A percentile compares a stretch with the other conserved stretches of the same genome.
phyloP scores from a whole-genome alignment of 768 basidiomycete species.

The Mycena capillaripes region DNA sequence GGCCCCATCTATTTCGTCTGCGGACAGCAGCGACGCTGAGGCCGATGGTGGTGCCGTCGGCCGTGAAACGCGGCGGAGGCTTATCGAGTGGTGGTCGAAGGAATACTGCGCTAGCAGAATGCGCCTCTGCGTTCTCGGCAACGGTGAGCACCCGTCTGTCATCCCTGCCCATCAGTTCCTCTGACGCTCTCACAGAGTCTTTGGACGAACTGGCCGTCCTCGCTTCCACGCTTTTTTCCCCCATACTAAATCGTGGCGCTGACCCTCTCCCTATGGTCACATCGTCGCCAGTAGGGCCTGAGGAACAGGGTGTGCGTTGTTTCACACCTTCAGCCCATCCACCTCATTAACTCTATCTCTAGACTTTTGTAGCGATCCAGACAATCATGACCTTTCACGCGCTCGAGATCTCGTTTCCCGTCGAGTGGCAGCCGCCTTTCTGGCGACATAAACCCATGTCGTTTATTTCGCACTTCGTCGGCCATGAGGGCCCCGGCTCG shows the following conservation, averaged over 20 bases:
- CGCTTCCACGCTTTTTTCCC: conserved; percentile 78
- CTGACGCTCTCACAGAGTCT: conserved; percentile 64
- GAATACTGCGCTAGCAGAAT: conserved; percentile 90
- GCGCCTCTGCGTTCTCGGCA: conserved; percentile 84
- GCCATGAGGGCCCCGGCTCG: conserved; percentile 95
- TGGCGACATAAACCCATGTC: conserved; percentile 85
- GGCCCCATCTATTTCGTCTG: conserved; percentile 67
- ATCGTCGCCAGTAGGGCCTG: conserved; percentile 83
- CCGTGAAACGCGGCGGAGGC: conserved; percentile 81
- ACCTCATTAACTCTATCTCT: conserved; percentile 35
- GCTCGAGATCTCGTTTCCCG: conserved; percentile 85
- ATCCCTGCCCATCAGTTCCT: background rate
- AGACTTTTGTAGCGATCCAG: conserved; percentile 89
- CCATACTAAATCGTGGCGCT: conserved; percentile 73
- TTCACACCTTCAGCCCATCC: conserved; percentile 31
- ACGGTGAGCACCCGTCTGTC: conserved; percentile 60
- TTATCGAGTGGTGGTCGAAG: conserved; percentile 88
- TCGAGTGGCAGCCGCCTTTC: conserved; percentile 78
- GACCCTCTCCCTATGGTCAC: conserved; percentile 72
- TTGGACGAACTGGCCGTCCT: conserved; percentile 78
- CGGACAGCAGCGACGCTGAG: conserved; percentile 70
- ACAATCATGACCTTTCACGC: conserved; percentile 91
- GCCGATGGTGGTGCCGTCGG: conserved; percentile 85
- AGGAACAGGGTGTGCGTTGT: conserved; percentile 76
- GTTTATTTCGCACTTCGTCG: conserved; percentile 86